Evolutionary conservation across 192 early-diverging fungal species (phyloP).

Genomic region (Ambispora gerdemannii): DNA sequence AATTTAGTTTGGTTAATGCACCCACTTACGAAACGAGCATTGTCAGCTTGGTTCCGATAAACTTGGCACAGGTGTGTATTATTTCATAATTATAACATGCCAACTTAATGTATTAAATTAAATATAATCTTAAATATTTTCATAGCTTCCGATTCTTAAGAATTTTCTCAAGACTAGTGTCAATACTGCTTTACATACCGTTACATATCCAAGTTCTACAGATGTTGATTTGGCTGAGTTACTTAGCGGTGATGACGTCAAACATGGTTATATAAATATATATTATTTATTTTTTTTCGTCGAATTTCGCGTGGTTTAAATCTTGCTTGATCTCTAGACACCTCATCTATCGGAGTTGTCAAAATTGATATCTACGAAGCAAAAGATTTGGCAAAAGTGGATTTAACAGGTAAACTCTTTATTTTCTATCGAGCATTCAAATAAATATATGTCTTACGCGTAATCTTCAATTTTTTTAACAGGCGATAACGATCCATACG

Average conservation of each 20-base stretch:
- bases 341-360: constrained; percentile 21
- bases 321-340: constrained; percentile 10
- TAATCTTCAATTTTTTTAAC: background rate
- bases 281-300: too few relatives aligned
- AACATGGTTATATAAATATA: constrained; percentile 10
- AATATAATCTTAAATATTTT: background rate
- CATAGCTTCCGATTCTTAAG: constrained; percentile 20
- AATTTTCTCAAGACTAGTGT: background rate
- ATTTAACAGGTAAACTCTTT: constrained; percentile 11
- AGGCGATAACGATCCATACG: constrained; percentile 30
- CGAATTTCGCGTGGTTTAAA: too few relatives aligned
- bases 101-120: background rate
- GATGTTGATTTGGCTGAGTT: constrained; percentile 11
- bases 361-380: constrained; percentile 16
- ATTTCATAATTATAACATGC: background rate
- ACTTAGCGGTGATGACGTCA: background rate
- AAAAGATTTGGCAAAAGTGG: constrained; percentile 17
- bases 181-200: background rate
- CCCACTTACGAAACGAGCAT: constrained; percentile 11
- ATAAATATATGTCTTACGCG: background rate
- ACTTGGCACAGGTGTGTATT: constrained; percentile 15
- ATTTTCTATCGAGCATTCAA: background rate
- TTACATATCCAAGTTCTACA: constrained; percentile 13
- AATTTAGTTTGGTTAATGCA: constrained; percentile 13
- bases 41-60: constrained; percentile 13